phyloP scores from a whole-genome alignment of 441 rosid genomes.

The Arabidopsis hybrid region DNA sequence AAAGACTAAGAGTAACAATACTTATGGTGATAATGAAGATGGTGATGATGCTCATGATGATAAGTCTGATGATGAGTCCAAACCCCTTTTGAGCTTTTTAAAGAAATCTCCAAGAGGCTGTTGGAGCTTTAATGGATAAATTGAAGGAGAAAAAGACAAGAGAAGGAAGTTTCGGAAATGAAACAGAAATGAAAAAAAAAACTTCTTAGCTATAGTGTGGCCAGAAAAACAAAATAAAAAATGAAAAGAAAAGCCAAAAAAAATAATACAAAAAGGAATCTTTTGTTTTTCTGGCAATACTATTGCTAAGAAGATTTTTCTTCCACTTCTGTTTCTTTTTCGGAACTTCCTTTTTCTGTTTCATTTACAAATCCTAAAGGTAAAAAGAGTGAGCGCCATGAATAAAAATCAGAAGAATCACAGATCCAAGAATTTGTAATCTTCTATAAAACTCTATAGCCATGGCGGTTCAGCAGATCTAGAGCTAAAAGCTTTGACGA shows the following conservation, averaged over 20 bases:
- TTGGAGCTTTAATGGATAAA: no score
- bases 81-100: no score
- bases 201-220: background rate
- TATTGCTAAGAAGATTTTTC: slow-evolving; percentile 34
- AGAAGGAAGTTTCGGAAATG: slow-evolving; percentile 17
- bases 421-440: slow-evolving; percentile 21
- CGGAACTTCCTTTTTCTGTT: no score
- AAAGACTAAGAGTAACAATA: background rate
- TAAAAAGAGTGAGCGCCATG: slow-evolving; percentile 57
- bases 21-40: background rate
- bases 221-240: background rate
- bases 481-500: slow-evolving; percentile 5
- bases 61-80: no score
- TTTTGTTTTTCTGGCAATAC: no score
- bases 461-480: slow-evolving; percentile 37
- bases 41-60: background rate
- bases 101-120: no score
- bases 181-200: background rate
- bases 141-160: background rate
- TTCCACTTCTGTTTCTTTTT: no score
- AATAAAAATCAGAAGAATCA: slow-evolving; percentile 50
- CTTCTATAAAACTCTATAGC: slow-evolving; percentile 54
- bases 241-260: no score
- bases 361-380: slow-evolving; percentile 67
- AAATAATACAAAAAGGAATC: no score